A percentile compares a stretch with the other conserved stretches of the same genome.
Evolutionary conservation across 768 basidiomycete species (phyloP).

Genomic region (Tubosaeta sp.): DNA sequence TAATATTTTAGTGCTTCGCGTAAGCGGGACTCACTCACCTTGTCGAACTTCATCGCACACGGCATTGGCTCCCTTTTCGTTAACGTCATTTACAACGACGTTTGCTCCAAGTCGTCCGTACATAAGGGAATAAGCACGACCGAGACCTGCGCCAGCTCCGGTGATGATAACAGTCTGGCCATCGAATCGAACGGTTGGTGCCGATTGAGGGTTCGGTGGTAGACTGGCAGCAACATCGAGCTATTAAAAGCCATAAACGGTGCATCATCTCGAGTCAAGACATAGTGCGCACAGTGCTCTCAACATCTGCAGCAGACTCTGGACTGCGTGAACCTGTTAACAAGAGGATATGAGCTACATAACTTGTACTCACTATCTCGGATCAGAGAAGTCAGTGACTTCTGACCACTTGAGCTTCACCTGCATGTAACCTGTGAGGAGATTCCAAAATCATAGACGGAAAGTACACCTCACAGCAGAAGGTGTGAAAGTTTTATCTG

Average conservation of each 20-base stretch:
- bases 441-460: not conserved
- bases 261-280: not conserved
- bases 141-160: conserved; percentile 92
- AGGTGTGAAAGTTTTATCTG: conserved; percentile 87
- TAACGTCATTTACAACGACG: conserved; percentile 94
- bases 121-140: conserved; percentile 88
- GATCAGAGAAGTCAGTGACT: conserved; percentile 72
- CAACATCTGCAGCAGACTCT: conserved; percentile 55
- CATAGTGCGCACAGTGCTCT: conserved; percentile 42
- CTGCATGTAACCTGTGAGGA: conserved; percentile 32
- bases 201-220: conserved; percentile 64
- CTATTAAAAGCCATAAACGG: conserved; percentile 29
- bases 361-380: conserved; percentile 53
- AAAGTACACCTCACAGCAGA: conserved; percentile 63
- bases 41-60: conserved; percentile 87
- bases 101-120: conserved; percentile 92
- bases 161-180: conserved; percentile 92
- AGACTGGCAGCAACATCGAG: conserved; percentile 62
- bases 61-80: conserved; percentile 72
- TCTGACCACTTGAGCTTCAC: conserved; percentile 83
- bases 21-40: conserved; percentile 39
- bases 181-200: conserved; percentile 72
- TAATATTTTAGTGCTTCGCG: not conserved
- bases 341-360: not conserved
- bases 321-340: conserved; percentile 46